Evolutionary conservation across 2,329 filamentous ascomycete species (phyloP).

Genomic region (Elsinoe necatrix): DNA sequence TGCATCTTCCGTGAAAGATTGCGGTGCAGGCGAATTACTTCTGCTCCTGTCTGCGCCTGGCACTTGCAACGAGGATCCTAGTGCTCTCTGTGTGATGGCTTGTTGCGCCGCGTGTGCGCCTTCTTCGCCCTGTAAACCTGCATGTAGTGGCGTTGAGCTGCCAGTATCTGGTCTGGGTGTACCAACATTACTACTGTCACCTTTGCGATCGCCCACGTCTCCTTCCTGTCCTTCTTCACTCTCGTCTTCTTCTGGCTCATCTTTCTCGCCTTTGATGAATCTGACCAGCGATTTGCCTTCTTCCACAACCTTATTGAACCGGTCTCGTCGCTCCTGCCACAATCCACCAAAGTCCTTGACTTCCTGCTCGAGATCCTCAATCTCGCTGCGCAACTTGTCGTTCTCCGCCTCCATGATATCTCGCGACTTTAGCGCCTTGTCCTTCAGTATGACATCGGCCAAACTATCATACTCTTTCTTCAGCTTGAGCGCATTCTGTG

Average conservation of each 20-base stretch:
- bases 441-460: slow-evolving; percentile 76
- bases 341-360: slow-evolving; percentile 71
- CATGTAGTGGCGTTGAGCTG: slow-evolving; percentile 34
- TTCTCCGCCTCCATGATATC: slow-evolving; percentile 73
- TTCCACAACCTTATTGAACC: slow-evolving; percentile 81
- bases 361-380: slow-evolving; percentile 76
- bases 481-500: slow-evolving; percentile 64
- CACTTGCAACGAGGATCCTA: slow-evolving; percentile 17
- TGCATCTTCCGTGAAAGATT: slow-evolving; percentile 17
- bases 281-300: slow-evolving; percentile 80
- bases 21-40: slow-evolving; percentile 15
- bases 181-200: slow-evolving; percentile 37
- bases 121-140: slow-evolving; percentile 24
- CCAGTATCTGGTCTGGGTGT: slow-evolving; percentile 37
- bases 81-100: slow-evolving; percentile 16
- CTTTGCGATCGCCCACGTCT: slow-evolving; percentile 33
- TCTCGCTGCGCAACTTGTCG: slow-evolving; percentile 78
- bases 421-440: slow-evolving; percentile 69
- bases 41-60: slow-evolving; percentile 16
- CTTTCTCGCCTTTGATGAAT: slow-evolving; percentile 88
- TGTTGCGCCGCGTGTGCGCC: slow-evolving; percentile 17
- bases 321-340: slow-evolving; percentile 75
- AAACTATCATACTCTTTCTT: slow-evolving; percentile 82
- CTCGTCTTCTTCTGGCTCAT: slow-evolving; percentile 80
- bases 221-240: slow-evolving; percentile 53